Conservation (phyloP, 305 asterid species). For the Stenogyne calaminthoides region DNA sequence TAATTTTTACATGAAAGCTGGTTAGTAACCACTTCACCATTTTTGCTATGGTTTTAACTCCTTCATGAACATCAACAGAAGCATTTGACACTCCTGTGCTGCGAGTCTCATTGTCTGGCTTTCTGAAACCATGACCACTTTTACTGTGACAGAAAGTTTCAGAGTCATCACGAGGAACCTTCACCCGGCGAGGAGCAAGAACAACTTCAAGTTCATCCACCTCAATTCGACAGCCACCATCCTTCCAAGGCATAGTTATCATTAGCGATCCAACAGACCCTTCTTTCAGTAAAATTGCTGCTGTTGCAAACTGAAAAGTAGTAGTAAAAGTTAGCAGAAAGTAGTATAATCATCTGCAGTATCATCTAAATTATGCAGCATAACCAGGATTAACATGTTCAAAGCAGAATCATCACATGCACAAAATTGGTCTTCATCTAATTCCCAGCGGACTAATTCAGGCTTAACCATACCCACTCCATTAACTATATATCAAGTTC, state of each 20-base stretch:
- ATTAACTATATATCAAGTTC: conserved; percentile 11
- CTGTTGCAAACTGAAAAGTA: conserved; percentile 68
- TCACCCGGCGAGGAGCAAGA: conserved; percentile 61
- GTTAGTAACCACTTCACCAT: conserved; percentile 95
- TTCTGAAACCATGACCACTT: conserved; percentile 41
- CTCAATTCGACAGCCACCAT: conserved; percentile 82
- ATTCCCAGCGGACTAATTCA: conserved; percentile 16
- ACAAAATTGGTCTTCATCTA: neutral
- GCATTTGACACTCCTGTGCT: conserved; percentile 40
- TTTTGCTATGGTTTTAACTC: conserved; percentile 94
- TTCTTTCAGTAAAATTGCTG: conserved; percentile 71
- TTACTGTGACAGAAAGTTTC: conserved; percentile 44
- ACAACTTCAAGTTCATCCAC: conserved; percentile 91
- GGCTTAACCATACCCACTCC: conserved; percentile 10
- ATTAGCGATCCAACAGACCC: conserved; percentile 89
- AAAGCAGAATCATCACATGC: conserved; percentile 18
- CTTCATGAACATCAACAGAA: conserved; percentile 91
- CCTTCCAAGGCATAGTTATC: conserved; percentile 93
- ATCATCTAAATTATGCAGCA: neutral
- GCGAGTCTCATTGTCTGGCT: conserved; percentile 44
- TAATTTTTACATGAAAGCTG: conserved; percentile 79
- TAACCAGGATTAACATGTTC: conserved; percentile 2
- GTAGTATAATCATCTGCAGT: conserved; percentile 17
- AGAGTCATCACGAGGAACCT: conserved; percentile 39
- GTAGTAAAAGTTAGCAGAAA: conserved; percentile 27